phyloP scores from a whole-genome alignment of 371 early-diverging fungal genomes.

The Rhizopus stolonifer region DNA sequence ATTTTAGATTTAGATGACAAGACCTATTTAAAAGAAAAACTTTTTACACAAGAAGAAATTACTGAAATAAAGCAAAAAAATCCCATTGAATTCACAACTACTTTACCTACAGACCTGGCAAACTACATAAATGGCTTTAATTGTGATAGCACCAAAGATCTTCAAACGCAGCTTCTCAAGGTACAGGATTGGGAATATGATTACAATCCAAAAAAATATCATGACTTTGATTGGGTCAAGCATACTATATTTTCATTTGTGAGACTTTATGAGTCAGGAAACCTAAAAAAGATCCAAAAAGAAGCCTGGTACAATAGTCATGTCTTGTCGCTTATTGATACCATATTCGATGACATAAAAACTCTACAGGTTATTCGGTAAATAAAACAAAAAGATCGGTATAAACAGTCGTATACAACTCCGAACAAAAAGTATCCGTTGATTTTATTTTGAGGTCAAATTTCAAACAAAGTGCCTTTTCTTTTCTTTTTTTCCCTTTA shows the following conservation, averaged over 20 bases:
- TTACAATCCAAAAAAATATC: background rate
- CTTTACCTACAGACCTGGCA: slow-evolving; percentile 5
- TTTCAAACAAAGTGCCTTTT: too few relatives aligned
- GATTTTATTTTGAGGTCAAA: too few relatives aligned
- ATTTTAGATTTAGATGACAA: slow-evolving; percentile 2
- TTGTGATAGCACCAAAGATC: slow-evolving; percentile 6
- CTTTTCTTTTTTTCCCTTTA: too few relatives aligned
- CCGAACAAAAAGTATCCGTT: too few relatives aligned
- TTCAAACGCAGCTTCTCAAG: slow-evolving; percentile 1
- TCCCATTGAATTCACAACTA: slow-evolving; percentile 6
- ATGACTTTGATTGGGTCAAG: slow-evolving; percentile 3
- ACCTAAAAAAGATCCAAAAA: background rate
- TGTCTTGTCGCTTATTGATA: slow-evolving; percentile 4
- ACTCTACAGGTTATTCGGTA: slow-evolving; percentile 11
- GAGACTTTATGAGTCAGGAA: slow-evolving; percentile 2
- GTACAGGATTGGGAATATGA: slow-evolving; percentile 3
- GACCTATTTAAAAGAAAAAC: background rate
- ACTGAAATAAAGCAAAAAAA: slow-evolving; percentile 9
- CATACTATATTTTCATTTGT: background rate
- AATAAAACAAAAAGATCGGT: slow-evolving; percentile 6
- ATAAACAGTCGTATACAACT: slow-evolving; percentile 1
- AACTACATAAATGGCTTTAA: slow-evolving; percentile 7
- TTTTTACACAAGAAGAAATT: slow-evolving; percentile 1
- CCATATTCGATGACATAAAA: background rate
- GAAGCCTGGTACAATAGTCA: slow-evolving; percentile 1